phyloP scores from a whole-genome alignment of 1,284 basidiomycete species.

The Ustilago hordei region DNA sequence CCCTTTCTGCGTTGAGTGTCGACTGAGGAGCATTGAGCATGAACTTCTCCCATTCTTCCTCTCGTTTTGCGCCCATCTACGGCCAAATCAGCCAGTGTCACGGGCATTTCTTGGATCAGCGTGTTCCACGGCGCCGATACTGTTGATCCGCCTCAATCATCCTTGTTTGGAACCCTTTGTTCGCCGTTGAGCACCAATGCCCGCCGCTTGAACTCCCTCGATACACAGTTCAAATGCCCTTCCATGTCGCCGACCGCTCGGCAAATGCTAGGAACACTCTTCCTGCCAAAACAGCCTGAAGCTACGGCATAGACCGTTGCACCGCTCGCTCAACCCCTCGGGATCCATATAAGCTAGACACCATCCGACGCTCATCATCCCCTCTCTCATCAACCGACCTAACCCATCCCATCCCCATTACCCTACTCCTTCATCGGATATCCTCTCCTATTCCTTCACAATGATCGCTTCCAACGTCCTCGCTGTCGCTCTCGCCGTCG shows the following conservation, averaged over 20 bases:
- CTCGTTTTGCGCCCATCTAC: slow-evolving; percentile 26
- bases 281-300: slow-evolving; percentile 5
- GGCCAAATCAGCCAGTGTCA: slow-evolving; percentile 36
- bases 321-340: neutral
- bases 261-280: slow-evolving; percentile 34
- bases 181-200: slow-evolving; percentile 24
- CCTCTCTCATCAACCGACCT: slow-evolving; percentile 11
- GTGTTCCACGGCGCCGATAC: slow-evolving; percentile 27
- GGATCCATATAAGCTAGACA: slow-evolving; percentile 35
- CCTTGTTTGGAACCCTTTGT: slow-evolving; percentile 31
- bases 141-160: slow-evolving; percentile 34
- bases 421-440: slow-evolving; percentile 1
- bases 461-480: slow-evolving; percentile 61
- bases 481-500: slow-evolving; percentile 50
- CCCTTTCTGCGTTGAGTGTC: slow-evolving; percentile 8
- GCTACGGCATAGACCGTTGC: slow-evolving; percentile 26
- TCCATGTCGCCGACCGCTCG: slow-evolving; percentile 19
- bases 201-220: neutral
- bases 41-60: neutral
- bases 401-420: slow-evolving; percentile 3
- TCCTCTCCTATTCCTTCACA: slow-evolving; percentile 16
- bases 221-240: slow-evolving; percentile 4
- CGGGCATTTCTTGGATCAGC: slow-evolving; percentile 43
- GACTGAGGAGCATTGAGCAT: slow-evolving; percentile 3
- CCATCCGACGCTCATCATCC: neutral